Base-by-base conservation (phyloP, 1,139 yeast genomes). In the Candida dubliniensis region DNA sequence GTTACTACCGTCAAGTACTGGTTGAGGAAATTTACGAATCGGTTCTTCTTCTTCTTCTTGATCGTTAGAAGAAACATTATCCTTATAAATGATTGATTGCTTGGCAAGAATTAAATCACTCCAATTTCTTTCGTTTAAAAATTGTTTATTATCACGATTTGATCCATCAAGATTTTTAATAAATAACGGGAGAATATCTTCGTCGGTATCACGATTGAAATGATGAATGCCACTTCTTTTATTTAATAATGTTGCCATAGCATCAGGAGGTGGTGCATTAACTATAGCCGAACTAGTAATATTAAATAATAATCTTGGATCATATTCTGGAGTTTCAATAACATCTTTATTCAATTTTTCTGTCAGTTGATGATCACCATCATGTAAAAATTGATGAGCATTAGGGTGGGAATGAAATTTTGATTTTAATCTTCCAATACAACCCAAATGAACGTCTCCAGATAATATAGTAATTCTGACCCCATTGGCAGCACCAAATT, bases 401-500 rank as follows among this genome's bases (percentile, higher is more conserved):
- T 69, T 57, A 8, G 71, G 65, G 46, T 77, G 79, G 44, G 68
- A 69, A 56, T 77, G 85, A 43, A 71, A 58, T 49, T 79, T 81
- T 13, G 90, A 71, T 57, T 79, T 78, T 63, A 91, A 77, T 54
- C 96, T 74, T 12, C 96, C 95, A 50, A 90, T 67, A 45, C 91
- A 87, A 46, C 93, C 84, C 56, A 91, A 74, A 65, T 93, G 99
- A 39, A 93, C 98, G 60, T 91, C 99, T 18, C 99, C 99, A 8
- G 91, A 81, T 36, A 91, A 70, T 48, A 91, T 84, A 6, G 98
- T 89, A 44, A 91, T 67, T 54, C 99, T 75, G 6, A 87, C 81
- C 3, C 84, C 83, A 52, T 77, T 64, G 26, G 66, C 55, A 32
- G 86, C 77, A 3, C 93, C 89, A 56, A 87, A 79, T 40, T 77